A percentile compares a stretch with the other conserved stretches of the same genome.
phyloP scores from a whole-genome alignment of 768 basidiomycete species.

The Calvatia gigantea region DNA sequence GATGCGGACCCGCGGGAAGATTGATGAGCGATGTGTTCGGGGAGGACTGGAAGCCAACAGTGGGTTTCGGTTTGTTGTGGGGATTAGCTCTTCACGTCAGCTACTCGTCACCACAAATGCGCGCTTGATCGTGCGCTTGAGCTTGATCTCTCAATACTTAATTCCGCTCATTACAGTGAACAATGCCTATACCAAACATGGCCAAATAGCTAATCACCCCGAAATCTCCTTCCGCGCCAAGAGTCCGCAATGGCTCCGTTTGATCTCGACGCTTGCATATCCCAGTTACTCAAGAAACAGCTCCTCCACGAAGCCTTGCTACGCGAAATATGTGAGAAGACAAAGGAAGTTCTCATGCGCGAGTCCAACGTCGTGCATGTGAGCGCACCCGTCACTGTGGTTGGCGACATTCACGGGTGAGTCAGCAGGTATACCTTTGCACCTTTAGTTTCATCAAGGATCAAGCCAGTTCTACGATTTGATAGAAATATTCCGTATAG shows the following conservation, averaged over 20 bases:
- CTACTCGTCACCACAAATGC: too few relatives aligned
- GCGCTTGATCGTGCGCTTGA: too few relatives aligned
- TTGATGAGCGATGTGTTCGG: constrained; percentile 15
- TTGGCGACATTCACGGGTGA: constrained; percentile 99
- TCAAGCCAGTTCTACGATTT: constrained; percentile 98
- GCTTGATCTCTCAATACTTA: too few relatives aligned
- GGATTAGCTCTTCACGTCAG: too few relatives aligned
- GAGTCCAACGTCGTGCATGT: constrained; percentile 99
- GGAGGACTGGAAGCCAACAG: constrained; percentile 2
- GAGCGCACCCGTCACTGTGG: constrained; percentile 94
- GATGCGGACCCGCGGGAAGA: constrained; percentile 24
- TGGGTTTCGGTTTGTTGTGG: background rate
- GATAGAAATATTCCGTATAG: constrained; percentile 98
- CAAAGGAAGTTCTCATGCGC: constrained; percentile 98
- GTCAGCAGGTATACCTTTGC: constrained; percentile 26
- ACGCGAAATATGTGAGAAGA: constrained; percentile 99
- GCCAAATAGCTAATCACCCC: constrained; percentile 24
- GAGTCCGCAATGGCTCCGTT: constrained; percentile 59
- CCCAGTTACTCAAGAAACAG: constrained; percentile 86
- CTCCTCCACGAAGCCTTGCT: constrained; percentile 92
- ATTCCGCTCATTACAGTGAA: too few relatives aligned
- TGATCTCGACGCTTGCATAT: constrained; percentile 96
- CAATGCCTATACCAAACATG: constrained; percentile 8
- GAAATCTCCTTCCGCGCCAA: constrained; percentile 13
- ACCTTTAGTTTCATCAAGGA: constrained; percentile 29